A percentile compares a stretch with the other conserved stretches of the same genome.
These are phyloP conservation scores for Blastobotrys chiropterorum DNA, from an alignment of 805 yeast species.

Conservation along the genomic window DNA sequence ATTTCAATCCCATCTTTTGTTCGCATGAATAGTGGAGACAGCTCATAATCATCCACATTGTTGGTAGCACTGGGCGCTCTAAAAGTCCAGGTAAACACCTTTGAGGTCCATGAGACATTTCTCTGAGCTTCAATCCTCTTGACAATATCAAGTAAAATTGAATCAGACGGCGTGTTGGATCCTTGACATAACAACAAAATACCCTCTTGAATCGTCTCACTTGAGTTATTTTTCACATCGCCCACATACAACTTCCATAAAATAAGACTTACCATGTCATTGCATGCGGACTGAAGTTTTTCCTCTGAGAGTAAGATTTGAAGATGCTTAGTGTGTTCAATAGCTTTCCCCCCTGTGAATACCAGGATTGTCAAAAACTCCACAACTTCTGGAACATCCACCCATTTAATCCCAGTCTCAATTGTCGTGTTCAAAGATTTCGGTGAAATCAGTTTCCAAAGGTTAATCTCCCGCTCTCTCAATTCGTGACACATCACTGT, in stretches of 20 bases:
- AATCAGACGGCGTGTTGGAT: constrained; percentile 52
- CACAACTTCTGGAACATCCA: constrained; percentile 36
- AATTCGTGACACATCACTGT: constrained; percentile 26
- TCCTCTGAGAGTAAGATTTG: constrained; percentile 60
- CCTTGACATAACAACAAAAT: constrained; percentile 58
- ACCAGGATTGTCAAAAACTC: constrained; percentile 40
- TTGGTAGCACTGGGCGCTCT: constrained; percentile 18
- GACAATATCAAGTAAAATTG: constrained; percentile 51
- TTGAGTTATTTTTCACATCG: constrained; percentile 44
- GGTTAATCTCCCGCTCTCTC: not conserved
- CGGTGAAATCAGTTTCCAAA: constrained; percentile 19
- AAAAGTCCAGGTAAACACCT: constrained; percentile 63
- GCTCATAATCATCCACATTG: not conserved
- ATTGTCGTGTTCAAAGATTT: constrained; percentile 27
- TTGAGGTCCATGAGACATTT: constrained; percentile 57
- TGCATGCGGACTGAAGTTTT: constrained; percentile 28
- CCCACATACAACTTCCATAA: constrained; percentile 45
- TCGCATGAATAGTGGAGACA: constrained; percentile 37
- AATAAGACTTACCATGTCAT: constrained; percentile 38
- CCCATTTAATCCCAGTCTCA: constrained; percentile 39
- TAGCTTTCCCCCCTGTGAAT: constrained; percentile 31
- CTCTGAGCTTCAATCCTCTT: constrained; percentile 47
- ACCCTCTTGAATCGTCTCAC: constrained; percentile 40
- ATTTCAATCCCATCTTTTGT: constrained; percentile 42
- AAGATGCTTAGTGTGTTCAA: constrained; percentile 44